These are phyloP conservation scores for Verticillium longisporum DNA, from an alignment of 2,329 filamentous ascomycete species.

Conservation along the genomic window DNA sequence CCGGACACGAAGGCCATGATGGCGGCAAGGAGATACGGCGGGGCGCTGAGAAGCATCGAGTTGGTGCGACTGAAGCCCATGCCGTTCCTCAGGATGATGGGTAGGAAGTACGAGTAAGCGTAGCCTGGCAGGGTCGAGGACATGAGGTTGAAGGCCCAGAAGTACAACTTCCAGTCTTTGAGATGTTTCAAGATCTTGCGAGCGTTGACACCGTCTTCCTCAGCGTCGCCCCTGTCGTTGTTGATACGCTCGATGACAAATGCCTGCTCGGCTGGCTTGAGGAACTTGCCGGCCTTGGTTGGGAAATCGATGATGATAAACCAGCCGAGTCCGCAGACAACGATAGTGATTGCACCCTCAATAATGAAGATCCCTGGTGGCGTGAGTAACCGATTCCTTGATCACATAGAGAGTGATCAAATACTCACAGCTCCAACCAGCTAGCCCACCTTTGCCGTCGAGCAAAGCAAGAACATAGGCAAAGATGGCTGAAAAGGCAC, in stretches of 20 bases:
- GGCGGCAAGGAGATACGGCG: slow-evolving; percentile 16
- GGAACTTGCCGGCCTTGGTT: slow-evolving; percentile 15
- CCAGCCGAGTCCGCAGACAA: slow-evolving; percentile 17
- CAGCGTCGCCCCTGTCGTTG: slow-evolving; percentile 10
- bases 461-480: slow-evolving; percentile 5
- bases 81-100: slow-evolving; percentile 25
- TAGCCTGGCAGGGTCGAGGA: slow-evolving; percentile 22
- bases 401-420: background rate
- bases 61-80: slow-evolving; percentile 25
- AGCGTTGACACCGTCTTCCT: slow-evolving; percentile 16
- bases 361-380: slow-evolving; percentile 10
- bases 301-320: slow-evolving; percentile 17
- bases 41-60: slow-evolving; percentile 19
- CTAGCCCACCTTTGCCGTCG: slow-evolving; percentile 1
- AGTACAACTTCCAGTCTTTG: slow-evolving; percentile 26
- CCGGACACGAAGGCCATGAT: slow-evolving; percentile 11
- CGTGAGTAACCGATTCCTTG: background rate
- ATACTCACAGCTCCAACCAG: slow-evolving; percentile 11
- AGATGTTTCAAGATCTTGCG: slow-evolving; percentile 18
- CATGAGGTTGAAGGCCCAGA: slow-evolving; percentile 25
- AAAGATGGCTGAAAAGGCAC: slow-evolving; percentile 12
- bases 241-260: slow-evolving; percentile 27
- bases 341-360: slow-evolving; percentile 17
- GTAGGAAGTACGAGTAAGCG: slow-evolving; percentile 27
- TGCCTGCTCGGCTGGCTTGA: slow-evolving; percentile 14